phyloP scores from a whole-genome alignment of 495 filamentous ascomycete species.

The Daldinia bambusicola region DNA sequence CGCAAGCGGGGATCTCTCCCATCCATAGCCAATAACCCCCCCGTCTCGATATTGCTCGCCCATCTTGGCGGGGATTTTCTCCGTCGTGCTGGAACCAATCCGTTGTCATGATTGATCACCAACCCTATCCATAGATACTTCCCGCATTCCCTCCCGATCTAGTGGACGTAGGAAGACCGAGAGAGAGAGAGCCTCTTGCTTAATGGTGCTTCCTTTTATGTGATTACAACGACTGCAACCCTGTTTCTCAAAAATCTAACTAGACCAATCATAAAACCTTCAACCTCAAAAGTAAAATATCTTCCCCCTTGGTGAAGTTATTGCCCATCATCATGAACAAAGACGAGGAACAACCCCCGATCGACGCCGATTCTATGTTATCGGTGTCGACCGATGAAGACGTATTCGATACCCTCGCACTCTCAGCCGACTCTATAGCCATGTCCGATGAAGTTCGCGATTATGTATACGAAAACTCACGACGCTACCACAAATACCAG shows the following conservation, averaged over 20 bases:
- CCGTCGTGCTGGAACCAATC: constrained; percentile 46
- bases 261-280: constrained; percentile 37
- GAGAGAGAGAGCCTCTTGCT: constrained; percentile 7
- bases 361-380: constrained; percentile 36
- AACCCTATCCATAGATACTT: constrained; percentile 28
- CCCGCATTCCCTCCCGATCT: constrained; percentile 13
- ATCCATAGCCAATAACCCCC: constrained; percentile 30
- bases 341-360: constrained; percentile 21
- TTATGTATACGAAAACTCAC: constrained; percentile 68
- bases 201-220: constrained; percentile 22
- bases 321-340: constrained; percentile 24
- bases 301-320: constrained; percentile 27
- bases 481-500: constrained; percentile 68
- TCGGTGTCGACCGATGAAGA: constrained; percentile 38
- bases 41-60: constrained; percentile 35
- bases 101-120: constrained; percentile 40
- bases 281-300: constrained; percentile 18
- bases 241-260: constrained; percentile 9
- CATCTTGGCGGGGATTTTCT: constrained; percentile 40
- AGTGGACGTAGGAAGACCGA: neutral
- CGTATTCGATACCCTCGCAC: constrained; percentile 31
- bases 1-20: constrained; percentile 34
- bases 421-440: constrained; percentile 40
- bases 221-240: constrained; percentile 29
- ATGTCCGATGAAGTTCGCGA: constrained; percentile 54